phyloP scores from a whole-genome alignment of 1,139 yeast genomes.

The Yamadazyma triangularis region DNA sequence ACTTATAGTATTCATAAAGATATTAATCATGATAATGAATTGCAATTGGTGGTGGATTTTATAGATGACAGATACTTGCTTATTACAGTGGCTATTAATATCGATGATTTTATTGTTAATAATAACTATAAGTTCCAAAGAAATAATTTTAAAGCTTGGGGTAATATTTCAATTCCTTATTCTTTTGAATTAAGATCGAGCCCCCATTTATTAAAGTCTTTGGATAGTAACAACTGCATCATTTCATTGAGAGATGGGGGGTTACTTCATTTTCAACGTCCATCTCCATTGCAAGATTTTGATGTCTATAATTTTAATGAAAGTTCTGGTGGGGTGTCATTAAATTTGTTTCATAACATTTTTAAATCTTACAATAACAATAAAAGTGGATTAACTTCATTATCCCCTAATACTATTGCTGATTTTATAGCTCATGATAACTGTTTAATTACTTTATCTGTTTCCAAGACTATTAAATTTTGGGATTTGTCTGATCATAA shows the following conservation, averaged over 20 bases:
- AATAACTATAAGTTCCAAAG: slow-evolving; percentile 18
- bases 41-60: slow-evolving; percentile 20
- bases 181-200: slow-evolving; percentile 60
- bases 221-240: slow-evolving; percentile 40
- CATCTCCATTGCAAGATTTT: slow-evolving; percentile 31
- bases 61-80: slow-evolving; percentile 29
- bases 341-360: slow-evolving; percentile 19
- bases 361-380: neutral
- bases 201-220: slow-evolving; percentile 54
- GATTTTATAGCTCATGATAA: slow-evolving; percentile 19
- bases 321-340: slow-evolving; percentile 23
- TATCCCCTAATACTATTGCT: slow-evolving; percentile 24
- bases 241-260: slow-evolving; percentile 73
- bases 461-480: slow-evolving; percentile 47
- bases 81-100: slow-evolving; percentile 25
- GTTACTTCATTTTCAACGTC: slow-evolving; percentile 47
- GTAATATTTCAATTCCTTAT: slow-evolving; percentile 63
- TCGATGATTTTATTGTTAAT: slow-evolving; percentile 26
- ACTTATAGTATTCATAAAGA: slow-evolving; percentile 12
- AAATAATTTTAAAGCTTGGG: slow-evolving; percentile 47
- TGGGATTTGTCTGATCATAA: slow-evolving; percentile 48
- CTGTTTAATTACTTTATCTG: slow-evolving; percentile 28
- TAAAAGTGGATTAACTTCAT: neutral
- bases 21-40: slow-evolving; percentile 8
- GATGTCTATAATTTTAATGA: slow-evolving; percentile 54